Percentiles rank a stretch among this genome's conserved stretches.
phyloP scores from a whole-genome alignment of 2,329 filamentous ascomycete genomes.

The Fusarium tuaranense region DNA sequence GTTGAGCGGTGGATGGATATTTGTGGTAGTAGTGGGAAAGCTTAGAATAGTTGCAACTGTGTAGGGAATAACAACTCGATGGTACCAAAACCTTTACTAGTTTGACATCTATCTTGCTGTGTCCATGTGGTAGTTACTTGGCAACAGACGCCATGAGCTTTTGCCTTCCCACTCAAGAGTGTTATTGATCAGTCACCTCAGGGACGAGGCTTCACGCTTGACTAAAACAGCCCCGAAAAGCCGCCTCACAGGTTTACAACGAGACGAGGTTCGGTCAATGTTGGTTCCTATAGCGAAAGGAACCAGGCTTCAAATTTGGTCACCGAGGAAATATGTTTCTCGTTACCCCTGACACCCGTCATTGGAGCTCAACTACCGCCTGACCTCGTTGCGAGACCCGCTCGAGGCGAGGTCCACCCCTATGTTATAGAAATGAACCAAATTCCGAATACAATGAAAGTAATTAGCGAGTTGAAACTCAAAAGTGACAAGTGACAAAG shows the following conservation, averaged over 20 bases:
- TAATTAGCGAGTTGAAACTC: not conserved
- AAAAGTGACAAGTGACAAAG: not conserved
- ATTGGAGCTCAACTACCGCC: not conserved
- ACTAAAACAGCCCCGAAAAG: not conserved
- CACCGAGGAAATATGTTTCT: not conserved
- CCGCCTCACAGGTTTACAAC: not conserved
- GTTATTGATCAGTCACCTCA: not conserved
- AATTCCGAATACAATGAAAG: no score
- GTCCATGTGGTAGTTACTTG: not conserved
- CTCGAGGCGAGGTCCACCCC: not conserved
- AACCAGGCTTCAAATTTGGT: not conserved
- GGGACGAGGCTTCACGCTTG: not conserved
- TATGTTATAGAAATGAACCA: not conserved
- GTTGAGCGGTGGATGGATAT: conserved; percentile 36
- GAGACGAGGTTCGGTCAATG: not conserved
- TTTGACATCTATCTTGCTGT: not conserved
- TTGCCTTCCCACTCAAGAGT: not conserved
- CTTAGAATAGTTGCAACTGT: not conserved
- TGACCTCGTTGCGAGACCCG: not conserved
- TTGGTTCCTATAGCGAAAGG: not conserved
- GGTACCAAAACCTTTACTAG: not conserved
- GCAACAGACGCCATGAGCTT: not conserved
- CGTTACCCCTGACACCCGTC: not conserved
- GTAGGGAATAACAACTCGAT: not conserved
- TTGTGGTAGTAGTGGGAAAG: conserved; percentile 30